Evolutionary conservation across 2,329 filamentous ascomycete genomes (phyloP), one percentile per base, ranked within the genome.

Genomic region (Aspergillus viridinutans): DNA sequence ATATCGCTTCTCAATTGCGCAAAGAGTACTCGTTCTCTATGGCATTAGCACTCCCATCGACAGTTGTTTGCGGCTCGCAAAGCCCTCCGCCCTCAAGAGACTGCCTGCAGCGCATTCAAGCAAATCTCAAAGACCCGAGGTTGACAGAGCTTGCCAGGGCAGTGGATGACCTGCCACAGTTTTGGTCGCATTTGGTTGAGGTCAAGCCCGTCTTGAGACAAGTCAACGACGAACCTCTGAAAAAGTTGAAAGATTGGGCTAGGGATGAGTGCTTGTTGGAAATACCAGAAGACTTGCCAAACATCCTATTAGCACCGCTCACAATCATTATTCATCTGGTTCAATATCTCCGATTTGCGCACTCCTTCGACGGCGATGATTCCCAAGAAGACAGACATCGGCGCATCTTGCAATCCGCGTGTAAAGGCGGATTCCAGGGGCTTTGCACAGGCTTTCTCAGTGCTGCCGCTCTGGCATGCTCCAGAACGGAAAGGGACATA

Each of bases 281-380:
- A 7, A 38, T 38, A 38, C 32, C 32, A 38, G 14, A 38, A 38
- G 32, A 14, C 32, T n/a, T 54, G 20, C 52, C 52, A 26, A 54
- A 54, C 42, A 17, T 26, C 10, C 43, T 54, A 28, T 28, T 54
- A 23, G 52, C 52, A 1, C 52, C 52, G 21, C 12, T 54, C 28
- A 54, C 52, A 20, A 45, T 54, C 28, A 49, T 54, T 3, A 54
- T 49, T 1, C 52, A 54, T 21, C 38, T 54, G 38, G 52, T 47
- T 5, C 52, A 54, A 29, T 54, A 54, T 26, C 35, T n/a, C 5
- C 45, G 17, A 5, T 54, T 40, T 10, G 4, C 42, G 28, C 29
- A 49, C 4, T 10, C 25, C 40, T 23, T 54, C 1, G 23, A 32
- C n/a, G 5, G 21, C 9, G 26, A 4, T 3, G 52, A 54, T 42